Evolutionary conservation across 2,329 filamentous ascomycete species (phyloP), one percentile per base, ranked within the genome.

Genomic region (Beauveria sp.): DNA sequence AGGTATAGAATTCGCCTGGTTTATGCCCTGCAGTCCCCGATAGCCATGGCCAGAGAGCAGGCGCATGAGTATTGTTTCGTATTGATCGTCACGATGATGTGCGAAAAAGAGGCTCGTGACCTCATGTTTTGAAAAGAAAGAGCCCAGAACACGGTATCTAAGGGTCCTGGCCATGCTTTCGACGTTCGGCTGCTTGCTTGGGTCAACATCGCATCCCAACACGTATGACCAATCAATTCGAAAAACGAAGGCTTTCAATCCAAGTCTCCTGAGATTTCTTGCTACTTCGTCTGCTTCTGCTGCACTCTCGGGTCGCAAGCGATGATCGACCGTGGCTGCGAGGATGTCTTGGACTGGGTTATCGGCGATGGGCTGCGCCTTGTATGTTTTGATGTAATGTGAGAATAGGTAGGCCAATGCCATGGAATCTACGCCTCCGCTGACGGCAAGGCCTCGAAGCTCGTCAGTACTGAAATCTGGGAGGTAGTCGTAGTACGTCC

Each of bases 341-440:
- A 72, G 67, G 61, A 81, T 79, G 44, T 67, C 66, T 12, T 66
- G 64, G 43, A 78, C 68, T 16, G 77, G 74, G 62, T 80, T 77
- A 66, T 81, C 81, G 40, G 75, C 75, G 28, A 84, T 69, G 48
- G 65, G 73, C 64, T 77, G 68, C 28, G 66, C 62, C 2, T 68
- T 69, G 51, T 76, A 68, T 3, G 64, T 63, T 3, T 63, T 70
- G 43, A 74, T 73, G 41, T 82, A 67, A 51, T 77, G 73, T 54
- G 79, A 80, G 70, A 89, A 90, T 41, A 97, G 81, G 63, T 80
- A 86, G 60, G 92, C 91, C 63, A 99, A 79, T 30, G 93, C 93
- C 92, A 97, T 99, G n/a, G 93, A 97, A 73, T 99, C 94, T 44
- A 94, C 90, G 8, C 94, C 94, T 26, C 94, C 94, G 70, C 92